Base-by-base conservation (phyloP, 306 rosid genomes). In the Astragalus membranaceus region DNA sequence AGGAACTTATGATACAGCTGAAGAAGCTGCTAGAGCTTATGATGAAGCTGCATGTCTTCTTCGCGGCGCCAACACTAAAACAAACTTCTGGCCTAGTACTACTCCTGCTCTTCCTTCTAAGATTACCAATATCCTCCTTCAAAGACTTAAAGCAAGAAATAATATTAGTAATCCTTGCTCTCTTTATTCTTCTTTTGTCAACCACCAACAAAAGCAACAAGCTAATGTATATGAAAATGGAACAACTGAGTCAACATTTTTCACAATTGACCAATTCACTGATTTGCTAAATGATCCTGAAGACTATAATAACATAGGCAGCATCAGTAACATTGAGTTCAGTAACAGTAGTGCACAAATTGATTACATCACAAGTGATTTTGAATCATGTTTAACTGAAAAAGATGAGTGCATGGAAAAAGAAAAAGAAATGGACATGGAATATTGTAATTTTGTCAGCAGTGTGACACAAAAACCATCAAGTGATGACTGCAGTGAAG, bases 11-110 rank as follows among this genome's bases (percentile, higher is more conserved):
- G 94, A 90, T 64, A 90, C 96, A 12, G 96, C 96, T 1, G 96
- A 88, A 43, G 96, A 88, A 80, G 97, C 97, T 44, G 97, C 97
- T 10, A 85, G 95, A 57, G 97, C 97, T 14, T 91, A 91, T 77
- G 97, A 91, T 74, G 97, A 91, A 39, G 97, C 92, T 47, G 97
- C 97, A 32, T 91, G 89, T 82, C 35, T 91, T 76, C 92, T 91
- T 8, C 78, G 97, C 0, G 97, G 97, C 7, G 67, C 95, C 70
- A 91, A 91, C 68, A 91, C 97, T 2, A 54, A 90, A 44, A 90
- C 97, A 8, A 90, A 90, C 44, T 90, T 90, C 84, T 83, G 90
- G 88, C 90, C 92, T 70, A 75, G 55, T 4, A 60, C 88, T 10
- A 89, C 42, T 37, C 42, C 94, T 11, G 95, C 90, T 50, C 92